These are phyloP conservation scores for Podila horticola DNA, from an alignment of 192 early-diverging fungal genomes.

Conservation along the genomic window DNA sequence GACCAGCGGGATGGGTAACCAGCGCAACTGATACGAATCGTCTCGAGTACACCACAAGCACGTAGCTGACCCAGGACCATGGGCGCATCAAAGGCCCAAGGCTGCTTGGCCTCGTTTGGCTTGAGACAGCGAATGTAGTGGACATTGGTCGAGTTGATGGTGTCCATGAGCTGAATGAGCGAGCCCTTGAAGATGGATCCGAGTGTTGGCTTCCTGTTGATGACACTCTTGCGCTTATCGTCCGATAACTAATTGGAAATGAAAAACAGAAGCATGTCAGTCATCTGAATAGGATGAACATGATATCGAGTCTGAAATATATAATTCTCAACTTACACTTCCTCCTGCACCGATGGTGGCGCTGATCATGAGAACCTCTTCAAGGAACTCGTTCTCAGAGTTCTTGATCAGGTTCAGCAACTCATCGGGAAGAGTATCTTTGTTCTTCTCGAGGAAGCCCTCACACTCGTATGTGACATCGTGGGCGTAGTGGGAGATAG, in stretches of 20 bases:
- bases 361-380: slow-evolving; percentile 71
- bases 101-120: slow-evolving; percentile 93
- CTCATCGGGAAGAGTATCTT: slow-evolving; percentile 97
- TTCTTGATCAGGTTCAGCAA: slow-evolving; percentile 82
- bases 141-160: slow-evolving; percentile 90
- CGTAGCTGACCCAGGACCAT: slow-evolving; percentile 95
- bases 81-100: slow-evolving; percentile 93
- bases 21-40: slow-evolving; percentile 97
- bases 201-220: slow-evolving; percentile 87
- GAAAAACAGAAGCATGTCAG: background rate
- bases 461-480: slow-evolving; percentile 95
- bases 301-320: background rate
- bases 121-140: slow-evolving; percentile 99
- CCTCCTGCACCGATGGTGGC: slow-evolving; percentile 45
- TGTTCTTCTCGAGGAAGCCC: slow-evolving; percentile 99
- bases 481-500: slow-evolving; percentile 94
- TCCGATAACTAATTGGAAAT: slow-evolving; percentile 38
- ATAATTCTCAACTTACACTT: slow-evolving; percentile 34
- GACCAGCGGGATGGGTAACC: slow-evolving; percentile 94
- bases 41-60: slow-evolving; percentile 99
- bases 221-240: slow-evolving; percentile 62
- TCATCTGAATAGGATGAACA: background rate
- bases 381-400: slow-evolving; percentile 82
- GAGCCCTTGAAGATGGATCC: slow-evolving; percentile 97
- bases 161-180: slow-evolving; percentile 95